Evolutionary conservation across 2,329 filamentous ascomycete genomes (phyloP).

Genomic region (Metarhizium humberi): DNA sequence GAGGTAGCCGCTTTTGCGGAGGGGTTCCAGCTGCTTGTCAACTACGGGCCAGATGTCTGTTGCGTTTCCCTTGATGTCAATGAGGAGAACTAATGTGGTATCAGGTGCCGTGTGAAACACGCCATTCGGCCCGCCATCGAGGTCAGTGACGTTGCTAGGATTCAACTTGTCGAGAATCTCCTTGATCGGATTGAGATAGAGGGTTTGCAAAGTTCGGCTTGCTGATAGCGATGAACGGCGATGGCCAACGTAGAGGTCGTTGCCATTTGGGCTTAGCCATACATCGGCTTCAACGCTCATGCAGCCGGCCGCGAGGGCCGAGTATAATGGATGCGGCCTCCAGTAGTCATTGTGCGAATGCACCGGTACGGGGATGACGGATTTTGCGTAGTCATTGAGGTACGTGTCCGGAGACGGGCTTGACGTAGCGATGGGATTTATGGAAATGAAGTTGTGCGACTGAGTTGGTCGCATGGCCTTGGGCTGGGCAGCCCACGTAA

Average conservation of each 20-base stretch:
- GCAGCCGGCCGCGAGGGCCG: constrained; percentile 49
- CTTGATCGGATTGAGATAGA: constrained; percentile 58
- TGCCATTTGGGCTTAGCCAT: constrained; percentile 41
- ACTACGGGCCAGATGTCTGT: constrained; percentile 17
- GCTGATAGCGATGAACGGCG: constrained; percentile 35
- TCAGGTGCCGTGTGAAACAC: constrained; percentile 44
- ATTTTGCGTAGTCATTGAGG: constrained; percentile 1
- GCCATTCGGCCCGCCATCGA: constrained; percentile 39
- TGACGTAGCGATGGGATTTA: background rate
- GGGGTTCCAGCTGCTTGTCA: constrained; percentile 35
- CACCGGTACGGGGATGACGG: constrained; percentile 37
- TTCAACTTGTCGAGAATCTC: constrained; percentile 40
- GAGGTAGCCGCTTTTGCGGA: constrained; percentile 48
- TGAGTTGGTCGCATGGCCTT: constrained; percentile 4
- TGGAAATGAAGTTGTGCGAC: background rate
- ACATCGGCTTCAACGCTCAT: constrained; percentile 60
- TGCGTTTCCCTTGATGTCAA: constrained; percentile 53
- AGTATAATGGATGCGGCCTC: constrained; percentile 52
- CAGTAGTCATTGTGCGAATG: constrained; percentile 65
- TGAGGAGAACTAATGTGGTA: constrained; percentile 49
- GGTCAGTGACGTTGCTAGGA: background rate
- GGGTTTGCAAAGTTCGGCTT: constrained; percentile 43
- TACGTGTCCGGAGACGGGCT: background rate
- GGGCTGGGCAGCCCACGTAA: constrained; percentile 2
- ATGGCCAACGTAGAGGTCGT: constrained; percentile 53